These are phyloP conservation scores for Rhodosporidiobolus sp. DNA, from an alignment of 768 basidiomycete genomes.

Conservation along the genomic window DNA sequence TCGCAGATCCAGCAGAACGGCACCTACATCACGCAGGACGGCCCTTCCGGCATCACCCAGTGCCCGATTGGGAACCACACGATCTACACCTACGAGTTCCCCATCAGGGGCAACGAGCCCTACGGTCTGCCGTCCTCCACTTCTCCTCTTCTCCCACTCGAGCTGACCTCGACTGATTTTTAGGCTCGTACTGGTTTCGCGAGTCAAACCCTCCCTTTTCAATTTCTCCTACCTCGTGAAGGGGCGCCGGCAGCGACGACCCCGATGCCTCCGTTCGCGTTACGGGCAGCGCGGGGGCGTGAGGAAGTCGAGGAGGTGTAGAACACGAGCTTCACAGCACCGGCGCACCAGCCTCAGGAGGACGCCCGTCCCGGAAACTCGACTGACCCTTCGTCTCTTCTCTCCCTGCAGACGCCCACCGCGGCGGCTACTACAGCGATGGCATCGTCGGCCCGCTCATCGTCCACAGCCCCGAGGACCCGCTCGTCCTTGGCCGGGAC, in stretches of 20 bases:
- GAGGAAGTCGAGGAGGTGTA: too few species aligned
- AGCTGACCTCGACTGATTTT: too few species aligned
- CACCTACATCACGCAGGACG: slow-evolving; percentile 22
- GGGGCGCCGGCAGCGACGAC: too few species aligned
- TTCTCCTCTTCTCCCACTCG: not conserved
- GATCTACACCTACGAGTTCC: slow-evolving; percentile 44
- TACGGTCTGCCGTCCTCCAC: not conserved
- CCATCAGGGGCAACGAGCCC: slow-evolving; percentile 23
- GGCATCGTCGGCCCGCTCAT: slow-evolving; percentile 38
- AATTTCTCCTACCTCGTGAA: too few species aligned
- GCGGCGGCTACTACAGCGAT: slow-evolving; percentile 39
- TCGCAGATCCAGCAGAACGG: slow-evolving; percentile 45
- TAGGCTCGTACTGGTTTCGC: too few species aligned
- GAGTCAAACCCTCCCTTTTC: too few species aligned
- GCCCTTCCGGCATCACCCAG: slow-evolving; percentile 24
- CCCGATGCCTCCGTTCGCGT: too few species aligned
- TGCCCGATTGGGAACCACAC: slow-evolving; percentile 41
- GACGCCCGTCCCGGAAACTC: not conserved
- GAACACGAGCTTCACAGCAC: too few species aligned
- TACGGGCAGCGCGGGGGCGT: too few species aligned
- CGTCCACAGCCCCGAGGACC: slow-evolving; percentile 34
- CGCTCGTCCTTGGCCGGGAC: slow-evolving; percentile 41
- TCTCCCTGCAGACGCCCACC: slow-evolving; percentile 38
- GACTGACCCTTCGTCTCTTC: not conserved
- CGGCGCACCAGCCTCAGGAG: too few species aligned